Conservation (phyloP, 2,329 filamentous ascomycete genomes). For the Fusarium sp. region DNA sequence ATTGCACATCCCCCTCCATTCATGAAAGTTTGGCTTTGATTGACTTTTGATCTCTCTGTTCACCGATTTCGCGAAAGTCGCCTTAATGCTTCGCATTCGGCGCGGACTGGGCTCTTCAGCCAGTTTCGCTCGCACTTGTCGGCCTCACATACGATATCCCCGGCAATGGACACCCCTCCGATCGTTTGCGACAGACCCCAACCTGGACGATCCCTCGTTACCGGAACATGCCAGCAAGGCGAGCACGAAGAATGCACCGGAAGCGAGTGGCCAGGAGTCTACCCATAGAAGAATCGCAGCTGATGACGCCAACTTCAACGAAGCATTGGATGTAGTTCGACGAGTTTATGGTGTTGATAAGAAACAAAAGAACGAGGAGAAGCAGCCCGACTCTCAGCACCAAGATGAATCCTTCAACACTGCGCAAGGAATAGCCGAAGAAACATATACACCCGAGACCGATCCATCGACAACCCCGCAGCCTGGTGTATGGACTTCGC, state of each 20-base stretch:
- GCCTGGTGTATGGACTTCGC: constrained; percentile 47
- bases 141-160: constrained; percentile 14
- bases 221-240: neutral
- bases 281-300: neutral
- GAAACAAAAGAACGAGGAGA: constrained; percentile 13
- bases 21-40: neutral
- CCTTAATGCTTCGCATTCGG: constrained; percentile 49
- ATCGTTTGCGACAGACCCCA: constrained; percentile 32
- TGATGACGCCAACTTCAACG: constrained; percentile 31
- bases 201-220: constrained; percentile 4
- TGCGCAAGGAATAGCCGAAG: neutral
- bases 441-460: neutral
- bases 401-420: neutral
- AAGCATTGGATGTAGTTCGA: constrained; percentile 41
- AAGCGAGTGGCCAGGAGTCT: neutral
- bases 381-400: neutral
- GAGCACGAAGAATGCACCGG: neutral
- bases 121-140: constrained; percentile 17
- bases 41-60: constrained; percentile 12
- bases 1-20: neutral
- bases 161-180: constrained; percentile 19
- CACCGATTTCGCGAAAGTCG: constrained; percentile 11
- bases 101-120: constrained; percentile 34
- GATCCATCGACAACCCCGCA: neutral
- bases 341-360: constrained; percentile 42